Percentiles rank a stretch among this genome's conserved stretches.
phyloP scores from a whole-genome alignment of 1,284 basidiomycete genomes.

The Fereydounia khargensis region DNA sequence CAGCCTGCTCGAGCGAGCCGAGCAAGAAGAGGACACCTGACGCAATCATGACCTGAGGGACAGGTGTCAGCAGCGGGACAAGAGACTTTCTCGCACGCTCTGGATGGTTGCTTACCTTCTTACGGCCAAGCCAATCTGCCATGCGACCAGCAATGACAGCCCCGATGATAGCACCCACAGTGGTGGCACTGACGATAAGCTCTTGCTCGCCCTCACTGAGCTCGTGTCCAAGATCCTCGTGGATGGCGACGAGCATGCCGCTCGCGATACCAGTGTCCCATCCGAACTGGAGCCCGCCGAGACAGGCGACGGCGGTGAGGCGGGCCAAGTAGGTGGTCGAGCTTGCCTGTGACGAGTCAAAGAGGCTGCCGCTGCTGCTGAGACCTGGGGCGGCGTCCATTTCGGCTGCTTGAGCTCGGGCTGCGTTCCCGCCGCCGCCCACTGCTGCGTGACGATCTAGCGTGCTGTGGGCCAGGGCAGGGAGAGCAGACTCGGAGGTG shows the following conservation, averaged over 20 bases:
- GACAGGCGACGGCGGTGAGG: constrained; percentile 31
- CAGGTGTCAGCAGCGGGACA: no score
- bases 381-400: no score
- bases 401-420: no score
- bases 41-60: constrained; percentile 27
- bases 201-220: constrained; percentile 44
- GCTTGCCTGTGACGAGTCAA: no score
- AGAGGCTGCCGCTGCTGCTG: no score
- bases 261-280: constrained; percentile 40
- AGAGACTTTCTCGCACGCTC: no score
- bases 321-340: constrained; percentile 29
- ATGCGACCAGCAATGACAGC: constrained; percentile 32
- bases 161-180: constrained; percentile 45
- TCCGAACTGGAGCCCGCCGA: constrained; percentile 37
- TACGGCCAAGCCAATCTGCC: constrained; percentile 37
- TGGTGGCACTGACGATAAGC: constrained; percentile 45
- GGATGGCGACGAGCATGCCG: constrained; percentile 47
- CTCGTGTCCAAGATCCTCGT: constrained; percentile 38
- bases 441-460: no score
- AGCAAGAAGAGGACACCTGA: constrained; percentile 42
- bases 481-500: neutral
- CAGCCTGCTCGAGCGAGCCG: constrained; percentile 44
- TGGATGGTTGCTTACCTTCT: constrained; percentile 13
- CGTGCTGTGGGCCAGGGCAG: no score
- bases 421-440: no score